Conservation (phyloP, 306 rosid genomes). For the Cucurbita argyrosperma region DNA sequence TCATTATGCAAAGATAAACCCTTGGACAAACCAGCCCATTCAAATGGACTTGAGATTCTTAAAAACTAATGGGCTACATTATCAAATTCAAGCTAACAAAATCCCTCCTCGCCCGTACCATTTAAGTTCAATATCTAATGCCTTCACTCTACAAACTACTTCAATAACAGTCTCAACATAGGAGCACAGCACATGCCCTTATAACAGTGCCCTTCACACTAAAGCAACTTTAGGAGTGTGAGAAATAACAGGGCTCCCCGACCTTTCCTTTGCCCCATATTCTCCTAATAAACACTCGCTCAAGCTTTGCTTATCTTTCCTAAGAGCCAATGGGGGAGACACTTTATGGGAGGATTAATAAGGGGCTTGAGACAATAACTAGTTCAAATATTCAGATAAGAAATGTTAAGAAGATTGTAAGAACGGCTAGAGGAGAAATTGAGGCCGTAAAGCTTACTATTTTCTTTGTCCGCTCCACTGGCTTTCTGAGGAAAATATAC, state of each 20-base stretch:
- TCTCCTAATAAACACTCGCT: background rate
- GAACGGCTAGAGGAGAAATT: background rate
- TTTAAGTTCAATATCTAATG: background rate
- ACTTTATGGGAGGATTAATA: background rate
- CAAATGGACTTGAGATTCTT: too few relatives aligned
- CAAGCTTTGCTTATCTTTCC: background rate
- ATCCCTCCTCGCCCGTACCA: background rate
- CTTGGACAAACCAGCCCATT: too few relatives aligned
- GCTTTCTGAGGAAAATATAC: background rate
- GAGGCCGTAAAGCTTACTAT: background rate
- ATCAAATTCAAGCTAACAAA: too few relatives aligned
- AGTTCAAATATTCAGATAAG: background rate
- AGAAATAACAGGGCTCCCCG: background rate
- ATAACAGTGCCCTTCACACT: background rate
- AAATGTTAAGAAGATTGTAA: background rate
- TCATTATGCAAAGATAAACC: too few relatives aligned
- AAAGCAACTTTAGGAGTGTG: background rate
- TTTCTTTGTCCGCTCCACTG: background rate
- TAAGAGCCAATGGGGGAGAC: background rate
- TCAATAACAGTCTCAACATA: too few relatives aligned
- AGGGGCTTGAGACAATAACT: background rate
- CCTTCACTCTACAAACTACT: background rate
- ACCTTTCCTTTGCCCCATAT: background rate
- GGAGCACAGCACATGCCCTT: too few relatives aligned
- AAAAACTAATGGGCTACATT: too few relatives aligned